phyloP scores from a whole-genome alignment of 164 flowering plant species.

The Cinnamomum chago region DNA sequence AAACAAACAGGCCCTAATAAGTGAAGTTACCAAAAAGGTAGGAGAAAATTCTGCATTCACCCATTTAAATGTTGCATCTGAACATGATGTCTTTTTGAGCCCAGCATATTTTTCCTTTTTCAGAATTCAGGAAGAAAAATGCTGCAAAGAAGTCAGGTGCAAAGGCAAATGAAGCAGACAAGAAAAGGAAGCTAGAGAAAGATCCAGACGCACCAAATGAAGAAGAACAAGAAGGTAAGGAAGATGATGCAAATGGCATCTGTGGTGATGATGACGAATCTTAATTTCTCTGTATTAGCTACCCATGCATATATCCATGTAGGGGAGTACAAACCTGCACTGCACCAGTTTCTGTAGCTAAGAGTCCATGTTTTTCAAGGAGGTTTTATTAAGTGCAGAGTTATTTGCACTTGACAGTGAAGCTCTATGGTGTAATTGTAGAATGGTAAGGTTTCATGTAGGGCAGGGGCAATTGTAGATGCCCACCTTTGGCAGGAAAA shows the following conservation, averaged over 20 bases:
- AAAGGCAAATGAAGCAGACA: constrained; percentile 35
- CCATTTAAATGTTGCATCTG: too few relatives aligned
- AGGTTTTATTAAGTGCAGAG: too few relatives aligned
- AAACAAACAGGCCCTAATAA: too few relatives aligned
- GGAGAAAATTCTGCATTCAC: too few relatives aligned
- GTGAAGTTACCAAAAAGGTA: too few relatives aligned
- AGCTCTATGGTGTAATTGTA: too few relatives aligned
- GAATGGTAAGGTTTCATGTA: too few relatives aligned
- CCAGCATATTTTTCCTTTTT: background rate
- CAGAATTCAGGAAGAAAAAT: constrained; percentile 50
- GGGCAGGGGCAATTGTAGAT: too few relatives aligned
- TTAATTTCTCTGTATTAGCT: background rate
- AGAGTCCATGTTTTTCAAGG: too few relatives aligned
- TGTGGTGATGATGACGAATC: constrained; percentile 11
- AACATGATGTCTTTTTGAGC: too few relatives aligned
- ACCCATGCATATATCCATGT: background rate
- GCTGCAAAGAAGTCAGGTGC: constrained; percentile 47
- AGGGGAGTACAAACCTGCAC: background rate
- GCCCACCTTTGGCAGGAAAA: too few relatives aligned
- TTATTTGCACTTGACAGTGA: too few relatives aligned
- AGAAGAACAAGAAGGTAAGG: constrained; percentile 2
- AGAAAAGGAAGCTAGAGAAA: constrained; percentile 41
- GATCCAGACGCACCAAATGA: constrained; percentile 15
- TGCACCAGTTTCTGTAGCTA: background rate
- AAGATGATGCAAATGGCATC: constrained; percentile 11